Evolutionary conservation across 441 rosid genomes (phyloP), one percentile per base, ranked within the genome.

Genomic region (Pelargonium myrrhifolium): DNA sequence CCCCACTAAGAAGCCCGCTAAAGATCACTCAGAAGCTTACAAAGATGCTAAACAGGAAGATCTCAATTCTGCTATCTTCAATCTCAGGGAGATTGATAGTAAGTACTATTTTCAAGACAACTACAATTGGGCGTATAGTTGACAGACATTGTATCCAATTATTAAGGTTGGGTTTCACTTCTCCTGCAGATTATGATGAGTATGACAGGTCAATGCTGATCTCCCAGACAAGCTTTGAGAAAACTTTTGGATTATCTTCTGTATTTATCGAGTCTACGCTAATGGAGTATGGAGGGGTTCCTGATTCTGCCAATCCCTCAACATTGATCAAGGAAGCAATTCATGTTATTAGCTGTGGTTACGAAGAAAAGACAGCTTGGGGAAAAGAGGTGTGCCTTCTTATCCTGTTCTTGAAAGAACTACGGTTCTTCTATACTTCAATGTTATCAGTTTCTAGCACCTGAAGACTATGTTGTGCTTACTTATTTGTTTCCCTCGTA

Each of bases 311-410:
- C 64, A 85, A 85, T 59, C 80, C 99, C 1, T 89, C 97, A 62
- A 79, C 96, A 20, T 92, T 92, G 37, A 76, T 95, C 82, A 87
- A 85, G 72, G 99, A 95, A 86, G 98, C 99, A 60, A 89, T 95
- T 67, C 99, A 92, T 71, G 99, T 95, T 65, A 92, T 95, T 62
- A 86, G 97, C 72, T 95, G 99, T 31, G 93, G 99, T 10, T 95
- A 95, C 65, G 99, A 95, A 83, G 98, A 89, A 71, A 92, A 92
- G 78, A 81, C 96, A 0, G 99, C 90, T 67, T 95, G 99, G 99
- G 99, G 97, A 4, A 92, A 92, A 82, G 99, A 94, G 87, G 97
- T 88, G 73, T 0, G 49, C 17, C 56, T 45, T 45, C 47, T 42
- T 42, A 42, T 42, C 47, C 47, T 49, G 56, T 49, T 45, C 51